These are phyloP conservation scores for Oemleria cerasiformis DNA, from an alignment of 306 rosid species.

Conservation along the genomic window DNA sequence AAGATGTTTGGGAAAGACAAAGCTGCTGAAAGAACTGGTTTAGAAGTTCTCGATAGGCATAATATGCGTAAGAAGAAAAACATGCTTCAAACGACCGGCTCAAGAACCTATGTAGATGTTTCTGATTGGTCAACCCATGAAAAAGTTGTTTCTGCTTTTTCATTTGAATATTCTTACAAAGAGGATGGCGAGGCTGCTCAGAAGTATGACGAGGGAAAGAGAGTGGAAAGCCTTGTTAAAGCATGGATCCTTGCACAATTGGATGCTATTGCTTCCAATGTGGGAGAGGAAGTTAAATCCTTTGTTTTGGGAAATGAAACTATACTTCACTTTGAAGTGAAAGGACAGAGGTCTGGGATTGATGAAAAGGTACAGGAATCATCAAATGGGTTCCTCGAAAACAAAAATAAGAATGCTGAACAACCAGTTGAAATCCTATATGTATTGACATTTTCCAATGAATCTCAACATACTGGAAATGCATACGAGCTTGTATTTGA, in stretches of 20 bases:
- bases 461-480: slow-evolving; percentile 41
- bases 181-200: slow-evolving; percentile 44
- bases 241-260: slow-evolving; percentile 74
- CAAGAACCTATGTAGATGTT: slow-evolving; percentile 44
- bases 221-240: slow-evolving; percentile 55
- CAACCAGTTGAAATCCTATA: slow-evolving; percentile 46
- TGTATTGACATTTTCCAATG: slow-evolving; percentile 52
- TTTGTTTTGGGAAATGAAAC: slow-evolving; percentile 58
- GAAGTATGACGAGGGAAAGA: slow-evolving; percentile 43
- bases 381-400: slow-evolving; percentile 37
- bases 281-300: slow-evolving; percentile 58
- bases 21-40: slow-evolving; percentile 53
- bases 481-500: slow-evolving; percentile 60
- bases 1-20: slow-evolving; percentile 43
- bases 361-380: slow-evolving; percentile 38
- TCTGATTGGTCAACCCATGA: slow-evolving; percentile 58
- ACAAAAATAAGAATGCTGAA: slow-evolving; percentile 31
- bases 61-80: slow-evolving; percentile 40
- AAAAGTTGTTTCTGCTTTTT: slow-evolving; percentile 49
- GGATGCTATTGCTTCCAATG: slow-evolving; percentile 53
- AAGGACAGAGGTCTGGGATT: slow-evolving; percentile 38
- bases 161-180: slow-evolving; percentile 41
- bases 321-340: slow-evolving; percentile 68
- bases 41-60: slow-evolving; percentile 41
- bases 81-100: slow-evolving; percentile 37